Base-by-base conservation (phyloP, 768 basidiomycete species). In the Chalciporus chontae region DNA sequence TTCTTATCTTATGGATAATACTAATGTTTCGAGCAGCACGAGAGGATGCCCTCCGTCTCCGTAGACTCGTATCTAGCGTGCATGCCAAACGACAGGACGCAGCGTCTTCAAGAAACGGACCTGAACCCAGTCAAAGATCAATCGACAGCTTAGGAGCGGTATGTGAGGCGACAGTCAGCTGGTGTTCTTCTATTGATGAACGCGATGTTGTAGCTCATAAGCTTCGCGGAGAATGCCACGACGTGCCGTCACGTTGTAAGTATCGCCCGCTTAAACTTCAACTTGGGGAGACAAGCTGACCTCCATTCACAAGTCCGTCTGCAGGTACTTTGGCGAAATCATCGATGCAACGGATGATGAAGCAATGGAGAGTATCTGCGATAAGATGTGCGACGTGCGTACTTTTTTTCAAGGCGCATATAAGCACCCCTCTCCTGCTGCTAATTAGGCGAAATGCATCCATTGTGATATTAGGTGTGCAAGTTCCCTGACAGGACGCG, bases 371-470 rank as follows among this genome's bases (percentile, higher is more conserved):
- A 59, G 60, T 4, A 81, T 87, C 56, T 93, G 90, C 57, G 67
- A 84, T 45, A 71, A 74, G 41, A 91, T 90, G 87, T 93, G 90
- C 58, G 90, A 93, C 63, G 90, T 90, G 59, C 21, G 83, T 66
- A 4, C 1, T 47, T 21, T 47, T 21, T 13, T 40, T 58, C 14
- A 31, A 45, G 5, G 36, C 27, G 1, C 18, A n/a, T 2, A 10
- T 21, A 29, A 34, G 36, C 34, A 9, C 44, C 40, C n/a, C n/a
- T 3, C 48, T 15, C 3, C 11, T 23, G 10, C 18, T 40, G 24
- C n/a, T n/a, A n/a, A n/a, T n/a, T n/a, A 42, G 48, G 47, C 45
- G 13, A 18, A n/a, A 13, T 34, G 3, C 36, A 27, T 26, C 5
- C 37, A 7, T 10, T 24, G 2, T 37, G 39, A 45, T 11, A 40